These are phyloP conservation scores for Wickerhamiella domercqiae DNA, from an alignment of 805 yeast species.

Conservation along the genomic window DNA sequence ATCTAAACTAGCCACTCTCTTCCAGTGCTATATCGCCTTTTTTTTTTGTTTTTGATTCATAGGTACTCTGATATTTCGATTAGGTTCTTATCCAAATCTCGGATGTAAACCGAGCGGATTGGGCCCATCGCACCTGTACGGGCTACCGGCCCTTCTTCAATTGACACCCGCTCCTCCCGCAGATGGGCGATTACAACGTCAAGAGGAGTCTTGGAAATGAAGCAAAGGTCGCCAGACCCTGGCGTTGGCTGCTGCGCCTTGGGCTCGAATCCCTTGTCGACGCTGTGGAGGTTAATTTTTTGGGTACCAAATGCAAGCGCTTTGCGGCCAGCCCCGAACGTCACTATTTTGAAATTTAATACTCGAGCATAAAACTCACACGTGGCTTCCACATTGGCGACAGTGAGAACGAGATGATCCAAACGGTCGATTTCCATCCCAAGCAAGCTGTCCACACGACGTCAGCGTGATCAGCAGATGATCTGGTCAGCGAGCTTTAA, in stretches of 20 bases:
- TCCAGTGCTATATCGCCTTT: too few species aligned
- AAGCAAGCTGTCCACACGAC: too few species aligned
- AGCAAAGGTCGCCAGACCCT: constrained; percentile 4
- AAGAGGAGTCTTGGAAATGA: neutral
- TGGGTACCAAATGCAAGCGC: constrained; percentile 2
- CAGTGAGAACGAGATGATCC: constrained; percentile 1
- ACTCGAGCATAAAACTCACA: neutral
- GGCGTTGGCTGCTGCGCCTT: constrained; percentile 1
- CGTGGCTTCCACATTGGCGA: neutral
- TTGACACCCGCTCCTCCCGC: neutral
- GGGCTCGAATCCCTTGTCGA: constrained; percentile 1
- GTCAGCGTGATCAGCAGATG: too few species aligned
- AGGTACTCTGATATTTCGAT: constrained; percentile 4
- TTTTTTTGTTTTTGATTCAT: neutral
- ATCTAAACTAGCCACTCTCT: too few species aligned
- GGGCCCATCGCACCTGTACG: constrained; percentile 3
- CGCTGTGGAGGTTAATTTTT: constrained; percentile 3
- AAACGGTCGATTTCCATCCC: constrained; percentile 1
- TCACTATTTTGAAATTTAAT: neutral
- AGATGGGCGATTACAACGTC: constrained; percentile 1
- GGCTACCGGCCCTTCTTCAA: constrained; percentile 3
- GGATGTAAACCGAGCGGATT: constrained; percentile 3
- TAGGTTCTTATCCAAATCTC: constrained; percentile 3
- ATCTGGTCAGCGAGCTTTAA: too few species aligned
- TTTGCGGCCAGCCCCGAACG: constrained; percentile 3